Evolutionary conservation across 164 flowering plant genomes (phyloP).

Genomic region (Berberis thunbergii): DNA sequence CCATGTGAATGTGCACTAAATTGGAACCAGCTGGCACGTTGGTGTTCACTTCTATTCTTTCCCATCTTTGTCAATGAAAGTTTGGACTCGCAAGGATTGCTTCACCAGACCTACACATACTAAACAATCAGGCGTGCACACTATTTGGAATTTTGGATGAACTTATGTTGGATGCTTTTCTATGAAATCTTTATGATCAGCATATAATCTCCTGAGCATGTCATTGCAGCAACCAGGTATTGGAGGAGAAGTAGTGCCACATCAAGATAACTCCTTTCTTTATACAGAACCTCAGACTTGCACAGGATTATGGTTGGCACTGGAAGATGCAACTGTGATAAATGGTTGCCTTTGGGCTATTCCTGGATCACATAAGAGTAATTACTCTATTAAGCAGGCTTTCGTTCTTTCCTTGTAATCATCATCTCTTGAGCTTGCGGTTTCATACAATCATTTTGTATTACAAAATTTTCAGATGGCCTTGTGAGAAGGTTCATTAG

Average conservation of each 20-base stretch:
- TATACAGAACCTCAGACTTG: conserved; percentile 84
- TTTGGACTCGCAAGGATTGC: too few relatives aligned
- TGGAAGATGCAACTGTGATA: conserved; percentile 75
- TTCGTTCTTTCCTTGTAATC: neutral
- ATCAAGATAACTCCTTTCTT: conserved; percentile 97
- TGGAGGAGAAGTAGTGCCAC: conserved; percentile 97
- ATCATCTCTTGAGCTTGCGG: neutral
- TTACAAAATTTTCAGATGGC: conserved; percentile 47
- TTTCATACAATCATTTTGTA: conserved; percentile 1
- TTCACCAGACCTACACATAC: too few relatives aligned
- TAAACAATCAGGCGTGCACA: too few relatives aligned
- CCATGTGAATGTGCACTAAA: too few relatives aligned
- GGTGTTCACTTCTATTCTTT: too few relatives aligned
- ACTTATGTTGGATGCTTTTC: too few relatives aligned
- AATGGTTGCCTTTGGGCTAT: conserved; percentile 98
- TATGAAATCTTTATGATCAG: too few relatives aligned
- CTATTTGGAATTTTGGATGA: too few relatives aligned
- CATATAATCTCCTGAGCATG: too few relatives aligned
- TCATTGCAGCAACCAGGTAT: conserved; percentile 91
- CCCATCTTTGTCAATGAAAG: too few relatives aligned
- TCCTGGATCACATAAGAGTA: conserved; percentile 94
- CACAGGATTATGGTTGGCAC: conserved; percentile 90
- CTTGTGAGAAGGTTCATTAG: conserved; percentile 88
- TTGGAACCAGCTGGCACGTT: too few relatives aligned
- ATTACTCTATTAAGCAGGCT: neutral